A percentile compares a stretch with the other conserved stretches of the same genome.
Evolutionary conservation across 352 stramenopile species (phyloP).

Genomic region (Phytopythium montanum): DNA sequence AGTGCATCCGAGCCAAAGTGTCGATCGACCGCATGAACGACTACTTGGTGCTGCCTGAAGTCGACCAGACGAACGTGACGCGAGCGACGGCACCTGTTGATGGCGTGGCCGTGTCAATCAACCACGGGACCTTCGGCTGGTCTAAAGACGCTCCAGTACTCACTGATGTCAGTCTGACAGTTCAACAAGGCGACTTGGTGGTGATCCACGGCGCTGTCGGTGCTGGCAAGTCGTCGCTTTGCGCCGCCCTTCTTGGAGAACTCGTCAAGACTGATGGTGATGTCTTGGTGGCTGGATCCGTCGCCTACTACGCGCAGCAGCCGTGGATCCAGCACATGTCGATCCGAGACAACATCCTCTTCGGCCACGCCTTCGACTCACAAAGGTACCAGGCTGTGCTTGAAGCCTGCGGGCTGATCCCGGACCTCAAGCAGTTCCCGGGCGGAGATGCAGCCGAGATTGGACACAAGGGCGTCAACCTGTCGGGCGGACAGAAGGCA

Average conservation of each 20-base stretch:
- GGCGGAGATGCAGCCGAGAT: constrained; percentile 92
- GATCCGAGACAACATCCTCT: constrained; percentile 93
- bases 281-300: constrained; percentile 34
- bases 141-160: constrained; percentile 21
- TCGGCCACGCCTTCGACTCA: constrained; percentile 52
- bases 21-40: constrained; percentile 31
- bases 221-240: constrained; percentile 54
- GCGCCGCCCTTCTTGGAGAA: constrained; percentile 59
- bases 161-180: constrained; percentile 27
- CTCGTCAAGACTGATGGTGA: constrained; percentile 63
- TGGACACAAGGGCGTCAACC: constrained; percentile 93
- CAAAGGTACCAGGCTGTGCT: constrained; percentile 48
- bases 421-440: constrained; percentile 85
- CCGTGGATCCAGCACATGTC: constrained; percentile 93
- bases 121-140: constrained; percentile 32
- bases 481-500: constrained; percentile 92
- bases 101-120: constrained; percentile 20
- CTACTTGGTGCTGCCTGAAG: constrained; percentile 33
- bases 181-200: constrained; percentile 47
- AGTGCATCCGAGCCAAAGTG: constrained; percentile 37
- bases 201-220: constrained; percentile 48
- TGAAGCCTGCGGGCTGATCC: constrained; percentile 66
- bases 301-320: constrained; percentile 68
- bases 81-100: background rate
- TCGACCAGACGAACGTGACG: constrained; percentile 22